Conservation (phyloP, 176 grass and related monocot species). For the Miscanthus lutarioriparius region DNA sequence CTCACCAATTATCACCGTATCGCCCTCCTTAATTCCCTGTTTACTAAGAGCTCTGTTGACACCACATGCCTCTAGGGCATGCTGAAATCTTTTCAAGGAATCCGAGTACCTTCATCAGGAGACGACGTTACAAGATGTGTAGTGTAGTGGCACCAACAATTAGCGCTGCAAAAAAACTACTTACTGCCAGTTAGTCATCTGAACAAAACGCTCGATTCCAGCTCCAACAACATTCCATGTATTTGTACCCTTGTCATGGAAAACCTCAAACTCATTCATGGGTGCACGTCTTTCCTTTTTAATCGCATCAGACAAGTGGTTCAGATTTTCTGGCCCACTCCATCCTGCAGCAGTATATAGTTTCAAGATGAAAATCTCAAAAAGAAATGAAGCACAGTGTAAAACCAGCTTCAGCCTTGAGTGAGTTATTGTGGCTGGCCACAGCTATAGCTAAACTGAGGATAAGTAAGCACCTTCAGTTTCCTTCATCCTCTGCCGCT, state of each 20-base stretch:
- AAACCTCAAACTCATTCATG: conserved; percentile 94
- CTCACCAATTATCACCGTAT: conserved; percentile 78
- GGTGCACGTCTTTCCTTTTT: conserved; percentile 70
- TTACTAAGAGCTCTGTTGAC: conserved; percentile 81
- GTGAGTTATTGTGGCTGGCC: neutral
- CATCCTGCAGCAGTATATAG: conserved; percentile 58
- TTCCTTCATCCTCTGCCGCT: conserved; percentile 66
- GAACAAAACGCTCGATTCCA: conserved; percentile 93
- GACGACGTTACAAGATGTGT: neutral
- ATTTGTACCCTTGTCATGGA: conserved; percentile 67
- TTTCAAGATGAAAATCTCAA: conserved; percentile 26
- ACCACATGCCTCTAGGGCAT: conserved; percentile 85
- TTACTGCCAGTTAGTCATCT: conserved; percentile 98
- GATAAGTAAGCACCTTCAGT: conserved; percentile 53
- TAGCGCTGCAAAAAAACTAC: neutral
- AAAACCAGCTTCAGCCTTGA: conserved; percentile 3
- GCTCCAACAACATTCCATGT: conserved; percentile 83
- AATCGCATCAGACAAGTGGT: conserved; percentile 89
- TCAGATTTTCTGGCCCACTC: conserved; percentile 63
- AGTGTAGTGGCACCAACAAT: neutral
- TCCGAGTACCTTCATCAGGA: conserved; percentile 73
- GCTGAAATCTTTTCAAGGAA: conserved; percentile 83
- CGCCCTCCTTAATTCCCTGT: conserved; percentile 86
- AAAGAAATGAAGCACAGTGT: neutral
- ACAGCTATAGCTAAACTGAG: neutral